phyloP scores from a whole-genome alignment of 257 asterid species.

The Plantago ovata region DNA sequence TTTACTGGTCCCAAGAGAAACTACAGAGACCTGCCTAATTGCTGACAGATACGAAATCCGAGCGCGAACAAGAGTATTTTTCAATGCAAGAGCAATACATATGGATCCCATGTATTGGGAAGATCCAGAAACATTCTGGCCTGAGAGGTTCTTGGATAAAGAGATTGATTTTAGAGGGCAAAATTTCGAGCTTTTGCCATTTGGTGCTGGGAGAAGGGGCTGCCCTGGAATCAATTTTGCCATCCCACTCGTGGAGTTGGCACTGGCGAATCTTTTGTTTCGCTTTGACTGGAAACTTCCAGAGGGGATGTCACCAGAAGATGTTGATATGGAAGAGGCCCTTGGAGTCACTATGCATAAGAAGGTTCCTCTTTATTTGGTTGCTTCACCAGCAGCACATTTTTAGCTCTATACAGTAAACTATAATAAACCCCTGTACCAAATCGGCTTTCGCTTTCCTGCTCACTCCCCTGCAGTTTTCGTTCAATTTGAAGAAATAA shows the following conservation, averaged over 20 bases:
- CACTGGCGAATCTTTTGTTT: slow-evolving; percentile 40
- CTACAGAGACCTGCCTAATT: slow-evolving; percentile 22
- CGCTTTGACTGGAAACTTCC: slow-evolving; percentile 44
- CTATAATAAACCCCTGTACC: too few relatives aligned
- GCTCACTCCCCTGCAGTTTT: too few relatives aligned
- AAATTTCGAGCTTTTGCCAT: slow-evolving; percentile 41
- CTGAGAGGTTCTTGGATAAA: slow-evolving; percentile 36
- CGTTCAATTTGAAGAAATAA: too few relatives aligned
- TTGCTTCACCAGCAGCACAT: slow-evolving; percentile 21
- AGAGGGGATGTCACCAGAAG: slow-evolving; percentile 14
- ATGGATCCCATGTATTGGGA: slow-evolving; percentile 34
- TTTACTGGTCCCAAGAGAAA: slow-evolving; percentile 30
- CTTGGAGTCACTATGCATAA: slow-evolving; percentile 39
- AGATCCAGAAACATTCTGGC: slow-evolving; percentile 30
- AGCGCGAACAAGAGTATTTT: slow-evolving; percentile 28
- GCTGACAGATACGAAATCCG: slow-evolving; percentile 27
- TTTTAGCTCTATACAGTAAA: too few relatives aligned
- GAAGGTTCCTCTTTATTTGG: slow-evolving; percentile 38
- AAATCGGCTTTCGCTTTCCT: too few relatives aligned
- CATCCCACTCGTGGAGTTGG: slow-evolving; percentile 35
- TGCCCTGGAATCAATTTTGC: slow-evolving; percentile 51
- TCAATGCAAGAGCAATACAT: slow-evolving; percentile 31
- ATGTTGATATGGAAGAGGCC: too few relatives aligned
- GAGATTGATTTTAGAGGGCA: slow-evolving; percentile 35
- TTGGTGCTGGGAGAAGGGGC: slow-evolving; percentile 49